phyloP scores from a whole-genome alignment of 805 yeast species.

The Spathaspora passalidarum region DNA sequence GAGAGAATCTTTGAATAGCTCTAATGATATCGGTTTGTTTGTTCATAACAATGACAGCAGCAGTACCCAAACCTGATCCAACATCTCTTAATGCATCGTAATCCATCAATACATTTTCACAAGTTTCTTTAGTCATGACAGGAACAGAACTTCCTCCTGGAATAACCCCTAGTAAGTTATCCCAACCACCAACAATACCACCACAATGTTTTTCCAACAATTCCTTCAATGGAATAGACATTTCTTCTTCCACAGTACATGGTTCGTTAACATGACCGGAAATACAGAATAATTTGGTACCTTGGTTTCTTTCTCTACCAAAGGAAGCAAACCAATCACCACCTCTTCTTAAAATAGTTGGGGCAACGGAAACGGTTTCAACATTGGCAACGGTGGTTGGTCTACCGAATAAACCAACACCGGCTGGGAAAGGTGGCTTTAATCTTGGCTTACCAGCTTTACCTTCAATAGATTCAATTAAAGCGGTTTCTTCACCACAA shows the following conservation, averaged over 20 bases:
- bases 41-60: slow-evolving; percentile 90
- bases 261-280: slow-evolving; percentile 92
- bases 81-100: slow-evolving; percentile 81
- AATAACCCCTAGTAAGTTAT: slow-evolving; percentile 78
- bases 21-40: slow-evolving; percentile 80
- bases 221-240: slow-evolving; percentile 84
- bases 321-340: slow-evolving; percentile 82
- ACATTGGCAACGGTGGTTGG: slow-evolving; percentile 91
- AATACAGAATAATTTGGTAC: slow-evolving; percentile 81
- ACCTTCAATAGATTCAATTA: slow-evolving; percentile 86
- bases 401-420: slow-evolving; percentile 87
- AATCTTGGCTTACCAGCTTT: slow-evolving; percentile 92
- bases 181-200: slow-evolving; percentile 92
- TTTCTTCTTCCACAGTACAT: slow-evolving; percentile 90
- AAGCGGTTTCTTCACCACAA: slow-evolving; percentile 90
- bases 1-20: slow-evolving; percentile 81
- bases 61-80: slow-evolving; percentile 88
- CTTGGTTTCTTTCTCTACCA: slow-evolving; percentile 82
- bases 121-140: slow-evolving; percentile 62
- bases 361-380: slow-evolving; percentile 88
- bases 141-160: slow-evolving; percentile 94
- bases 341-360: slow-evolving; percentile 86
- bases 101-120: slow-evolving; percentile 78
- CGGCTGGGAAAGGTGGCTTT: slow-evolving; percentile 95
- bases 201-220: slow-evolving; percentile 87